Base-by-base conservation (phyloP, 345 rosid species). In the Brassica carinata region DNA sequence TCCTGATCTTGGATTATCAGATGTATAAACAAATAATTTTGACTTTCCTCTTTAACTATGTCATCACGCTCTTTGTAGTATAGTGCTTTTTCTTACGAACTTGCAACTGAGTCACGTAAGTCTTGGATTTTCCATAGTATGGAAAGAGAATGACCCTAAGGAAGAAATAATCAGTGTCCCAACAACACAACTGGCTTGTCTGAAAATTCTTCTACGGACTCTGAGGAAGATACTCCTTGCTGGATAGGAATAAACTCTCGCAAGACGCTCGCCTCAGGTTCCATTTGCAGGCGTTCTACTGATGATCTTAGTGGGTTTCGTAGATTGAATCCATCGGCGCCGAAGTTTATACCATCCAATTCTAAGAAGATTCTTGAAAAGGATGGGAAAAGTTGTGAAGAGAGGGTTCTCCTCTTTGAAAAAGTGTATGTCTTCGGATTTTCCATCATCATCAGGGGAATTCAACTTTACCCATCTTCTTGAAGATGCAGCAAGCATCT, bases 141-240 rank as follows among this genome's bases (percentile, higher is more conserved):
- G n/a, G n/a, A n/a, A n/a, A n/a, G n/a, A n/a, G n/a, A n/a, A n/a
- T n/a, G n/a, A n/a, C n/a, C n/a, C n/a, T n/a, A n/a, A n/a, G n/a
- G n/a, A n/a, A n/a, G n/a, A n/a, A n/a, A n/a, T n/a, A n/a, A n/a
- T n/a, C n/a, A n/a, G n/a, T 80, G 65, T 78, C 69, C 73, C 66
- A 45, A 64, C 59, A 45, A 64, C 23, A 64, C 55, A 45, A 23
- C 40, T 64, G 57, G 40, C 8, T 8, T 36, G 27, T 74, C 83
- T 76, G 83, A 78, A 64, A 65, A 67, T 62, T 71, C 84, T 36
- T 77, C 71, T 38, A 27, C 38, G 31, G 51, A 19, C 2, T 81
- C 85, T 64, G 94, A 89, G 67, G 81, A 87, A 70, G 96, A 91
- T 83, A 84, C 90, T 70, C 91, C 96, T 57, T 89, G 93, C 79